Percentiles rank a stretch among this genome's conserved stretches.
These are phyloP conservation scores for Biscogniauxia sp. DNA, from an alignment of 2,329 filamentous ascomycete genomes.

Conservation along the genomic window DNA sequence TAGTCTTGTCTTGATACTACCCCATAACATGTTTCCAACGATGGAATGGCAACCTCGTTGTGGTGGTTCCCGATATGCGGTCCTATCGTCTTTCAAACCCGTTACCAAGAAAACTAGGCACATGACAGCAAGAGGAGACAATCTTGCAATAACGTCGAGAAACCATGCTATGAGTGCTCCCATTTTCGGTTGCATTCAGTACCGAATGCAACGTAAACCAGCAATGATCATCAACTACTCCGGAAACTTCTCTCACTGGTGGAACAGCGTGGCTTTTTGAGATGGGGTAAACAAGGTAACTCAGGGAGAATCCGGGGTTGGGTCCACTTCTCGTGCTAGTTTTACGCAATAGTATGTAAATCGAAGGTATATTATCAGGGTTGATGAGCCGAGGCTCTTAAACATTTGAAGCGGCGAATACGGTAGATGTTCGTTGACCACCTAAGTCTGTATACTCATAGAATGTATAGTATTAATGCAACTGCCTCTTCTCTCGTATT, in stretches of 20 bases:
- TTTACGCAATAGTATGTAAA: too few species aligned
- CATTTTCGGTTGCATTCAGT: conserved; percentile 13
- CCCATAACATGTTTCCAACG: background rate
- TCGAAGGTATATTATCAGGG: background rate
- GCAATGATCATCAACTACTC: conserved; percentile 1
- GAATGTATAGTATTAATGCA: too few species aligned
- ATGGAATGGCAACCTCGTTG: background rate
- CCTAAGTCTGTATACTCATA: too few species aligned
- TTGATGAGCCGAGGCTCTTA: background rate
- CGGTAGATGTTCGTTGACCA: too few species aligned
- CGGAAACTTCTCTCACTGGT: conserved; percentile 19
- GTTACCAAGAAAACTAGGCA: conserved; percentile 13
- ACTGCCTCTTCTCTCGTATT: too few species aligned
- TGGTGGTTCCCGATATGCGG: conserved; percentile 12
- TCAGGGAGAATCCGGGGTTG: conserved; percentile 2
- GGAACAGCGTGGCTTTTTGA: conserved; percentile 14
- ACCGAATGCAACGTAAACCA: conserved; percentile 15
- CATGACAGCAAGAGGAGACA: background rate
- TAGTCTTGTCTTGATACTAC: background rate
- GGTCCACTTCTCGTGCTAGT: conserved; percentile 4
- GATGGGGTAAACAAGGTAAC: conserved; percentile 9
- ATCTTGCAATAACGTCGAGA: conserved; percentile 3
- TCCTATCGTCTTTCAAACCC: conserved; percentile 13
- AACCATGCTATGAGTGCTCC: conserved; percentile 1
- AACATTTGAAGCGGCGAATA: too few species aligned